Evolutionary conservation across 176 grass and related monocot genomes (phyloP).

Genomic region (Puya raimondii): DNA sequence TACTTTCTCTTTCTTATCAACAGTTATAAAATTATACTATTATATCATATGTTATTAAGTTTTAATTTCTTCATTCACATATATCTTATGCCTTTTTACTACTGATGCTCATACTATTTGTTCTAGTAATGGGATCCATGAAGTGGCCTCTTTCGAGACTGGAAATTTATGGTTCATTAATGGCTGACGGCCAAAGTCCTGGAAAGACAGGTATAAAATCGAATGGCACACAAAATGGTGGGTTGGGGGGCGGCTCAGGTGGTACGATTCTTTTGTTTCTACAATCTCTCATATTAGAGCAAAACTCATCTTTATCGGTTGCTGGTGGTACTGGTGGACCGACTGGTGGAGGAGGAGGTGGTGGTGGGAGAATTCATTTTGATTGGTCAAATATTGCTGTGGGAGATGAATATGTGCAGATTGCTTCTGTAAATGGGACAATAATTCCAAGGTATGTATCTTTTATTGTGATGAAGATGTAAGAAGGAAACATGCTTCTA

Average conservation of each 20-base stretch:
- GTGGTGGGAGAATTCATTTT: constrained; percentile 90
- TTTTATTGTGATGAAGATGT: constrained; percentile 9
- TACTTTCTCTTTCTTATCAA: too few species aligned
- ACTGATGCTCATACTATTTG: background rate
- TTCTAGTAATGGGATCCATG: constrained; percentile 83
- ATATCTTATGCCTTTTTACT: constrained; percentile 6
- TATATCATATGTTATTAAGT: background rate
- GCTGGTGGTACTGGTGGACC: constrained; percentile 72
- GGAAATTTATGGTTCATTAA: constrained; percentile 58
- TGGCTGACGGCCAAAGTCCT: constrained; percentile 66
- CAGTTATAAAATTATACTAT: background rate
- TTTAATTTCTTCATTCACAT: background rate
- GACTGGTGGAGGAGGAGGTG: constrained; percentile 74
- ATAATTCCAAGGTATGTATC: constrained; percentile 64
- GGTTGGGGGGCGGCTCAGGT: constrained; percentile 82
- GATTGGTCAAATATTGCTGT: constrained; percentile 92
- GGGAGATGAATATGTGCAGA: constrained; percentile 90
- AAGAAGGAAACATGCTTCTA: background rate
- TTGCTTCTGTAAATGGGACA: constrained; percentile 83
- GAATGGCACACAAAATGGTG: constrained; percentile 60
- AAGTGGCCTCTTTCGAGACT: constrained; percentile 92
- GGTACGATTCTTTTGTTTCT: constrained; percentile 91
- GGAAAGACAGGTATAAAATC: constrained; percentile 25
- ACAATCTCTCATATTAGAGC: constrained; percentile 53
- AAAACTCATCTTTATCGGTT: constrained; percentile 72